Conservation (phyloP, 2,329 filamentous ascomycete genomes). For the Coniochaeta sp. region DNA sequence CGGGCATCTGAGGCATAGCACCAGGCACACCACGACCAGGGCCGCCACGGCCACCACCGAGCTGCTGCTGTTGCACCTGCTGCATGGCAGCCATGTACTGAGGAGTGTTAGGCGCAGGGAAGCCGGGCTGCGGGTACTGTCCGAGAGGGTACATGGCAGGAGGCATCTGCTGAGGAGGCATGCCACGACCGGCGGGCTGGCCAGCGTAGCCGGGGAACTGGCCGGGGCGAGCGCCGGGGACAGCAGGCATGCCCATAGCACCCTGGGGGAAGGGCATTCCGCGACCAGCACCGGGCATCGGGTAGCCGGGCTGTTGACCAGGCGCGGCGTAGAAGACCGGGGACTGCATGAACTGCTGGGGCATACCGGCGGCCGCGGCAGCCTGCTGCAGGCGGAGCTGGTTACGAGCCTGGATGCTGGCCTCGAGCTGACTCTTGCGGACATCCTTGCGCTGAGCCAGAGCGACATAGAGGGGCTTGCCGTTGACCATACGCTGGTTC, state of each 20-base stretch:
- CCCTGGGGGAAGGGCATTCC: conserved; percentile 61
- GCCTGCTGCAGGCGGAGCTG: conserved; percentile 98
- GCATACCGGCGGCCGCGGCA: conserved; percentile 82
- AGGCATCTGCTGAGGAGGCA: conserved; percentile 76
- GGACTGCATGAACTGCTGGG: conserved; percentile 79
- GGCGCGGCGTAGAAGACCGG: conserved; percentile 91
- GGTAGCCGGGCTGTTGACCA: conserved; percentile 67
- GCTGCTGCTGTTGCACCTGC: conserved; percentile 55
- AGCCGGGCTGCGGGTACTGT: conserved; percentile 73
- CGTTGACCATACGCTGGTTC: conserved; percentile 98
- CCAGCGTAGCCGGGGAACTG: conserved; percentile 79
- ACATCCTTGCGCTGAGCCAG: conserved; percentile 99
- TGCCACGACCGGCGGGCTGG: conserved; percentile 80
- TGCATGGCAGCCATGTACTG: conserved; percentile 78
- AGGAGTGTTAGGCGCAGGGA: conserved; percentile 72
- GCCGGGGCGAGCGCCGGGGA: conserved; percentile 74
- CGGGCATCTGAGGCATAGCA: conserved; percentile 53
- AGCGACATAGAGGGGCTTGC: conserved; percentile 96
- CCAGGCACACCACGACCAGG: conserved; percentile 54
- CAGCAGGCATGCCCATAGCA: conserved; percentile 60
- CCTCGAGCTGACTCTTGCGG: conserved; percentile 97
- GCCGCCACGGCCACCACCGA: conserved; percentile 55
- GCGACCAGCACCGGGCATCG: conserved; percentile 53
- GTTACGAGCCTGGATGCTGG: conserved; percentile 98
- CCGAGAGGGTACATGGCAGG: conserved; percentile 78